Evolutionary conservation across 345 rosid species (phyloP).

Genomic region (Camelina neglecta): DNA sequence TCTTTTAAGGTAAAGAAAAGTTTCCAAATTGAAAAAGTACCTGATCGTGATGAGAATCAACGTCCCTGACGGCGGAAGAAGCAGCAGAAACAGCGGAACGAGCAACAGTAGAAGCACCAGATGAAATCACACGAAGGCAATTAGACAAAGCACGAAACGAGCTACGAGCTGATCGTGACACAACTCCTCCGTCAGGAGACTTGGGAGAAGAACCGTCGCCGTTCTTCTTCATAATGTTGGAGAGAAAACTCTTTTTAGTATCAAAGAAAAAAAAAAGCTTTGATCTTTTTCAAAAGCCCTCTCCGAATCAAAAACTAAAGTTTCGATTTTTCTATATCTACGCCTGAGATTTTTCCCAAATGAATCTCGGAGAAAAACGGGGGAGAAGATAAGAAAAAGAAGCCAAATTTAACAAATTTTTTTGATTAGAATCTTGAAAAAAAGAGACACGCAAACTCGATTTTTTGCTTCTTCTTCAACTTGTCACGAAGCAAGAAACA

Average conservation of each 20-base stretch:
- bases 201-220: conserved; percentile 58
- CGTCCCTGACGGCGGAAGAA: conserved; percentile 73
- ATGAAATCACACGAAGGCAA: conserved; percentile 75
- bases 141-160: conserved; percentile 83
- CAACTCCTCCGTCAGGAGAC: conserved; percentile 41
- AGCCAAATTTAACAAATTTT: conserved; percentile 21
- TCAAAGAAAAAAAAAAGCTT: neutral
- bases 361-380: conserved; percentile 17
- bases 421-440: conserved; percentile 29
- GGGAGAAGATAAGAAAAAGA: conserved; percentile 3
- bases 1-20: conserved; percentile 6
- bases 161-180: conserved; percentile 66
- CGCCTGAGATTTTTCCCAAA: conserved; percentile 22
- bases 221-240: conserved; percentile 63
- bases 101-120: conserved; percentile 91
- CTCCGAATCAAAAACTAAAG: conserved; percentile 19
- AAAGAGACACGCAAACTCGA: conserved; percentile 37
- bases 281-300: conserved; percentile 18
- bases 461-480: conserved; percentile 29
- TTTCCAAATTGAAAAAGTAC: conserved; percentile 41
- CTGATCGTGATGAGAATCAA: conserved; percentile 68
- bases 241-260: conserved; percentile 10
- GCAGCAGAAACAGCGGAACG: conserved; percentile 85
- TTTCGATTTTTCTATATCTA: neutral
- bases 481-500: conserved; percentile 29